Evolutionary conservation across 2,329 filamentous ascomycete genomes (phyloP).

Genomic region (Magnaporthales sp.): DNA sequence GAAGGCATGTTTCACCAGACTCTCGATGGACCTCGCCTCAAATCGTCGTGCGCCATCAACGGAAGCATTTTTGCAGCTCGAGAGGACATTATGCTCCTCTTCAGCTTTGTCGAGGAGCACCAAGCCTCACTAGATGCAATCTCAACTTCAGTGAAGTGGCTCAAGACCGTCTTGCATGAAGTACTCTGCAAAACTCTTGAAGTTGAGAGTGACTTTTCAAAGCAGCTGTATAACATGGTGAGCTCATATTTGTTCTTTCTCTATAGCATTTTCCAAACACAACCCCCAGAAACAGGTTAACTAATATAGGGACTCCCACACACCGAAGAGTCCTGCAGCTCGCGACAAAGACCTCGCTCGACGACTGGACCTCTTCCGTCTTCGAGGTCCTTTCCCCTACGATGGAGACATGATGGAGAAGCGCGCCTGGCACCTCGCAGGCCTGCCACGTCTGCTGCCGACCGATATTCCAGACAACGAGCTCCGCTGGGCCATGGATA

Average conservation of each 20-base stretch:
- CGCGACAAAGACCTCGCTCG: neutral
- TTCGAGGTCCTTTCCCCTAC: neutral
- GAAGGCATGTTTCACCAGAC: no score
- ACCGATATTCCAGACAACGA: slow-evolving; percentile 13
- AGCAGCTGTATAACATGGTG: neutral
- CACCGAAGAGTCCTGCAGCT: neutral
- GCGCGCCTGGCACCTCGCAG: neutral
- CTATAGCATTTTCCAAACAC: no score
- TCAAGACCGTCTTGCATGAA: neutral
- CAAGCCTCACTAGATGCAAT: neutral
- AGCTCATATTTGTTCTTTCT: neutral
- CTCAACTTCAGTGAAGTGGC: neutral
- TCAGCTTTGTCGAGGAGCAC: neutral
- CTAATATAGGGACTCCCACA: no score
- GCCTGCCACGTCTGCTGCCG: neutral
- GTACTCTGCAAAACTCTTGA: neutral
- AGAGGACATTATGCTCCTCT: neutral
- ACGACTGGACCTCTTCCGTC: neutral
- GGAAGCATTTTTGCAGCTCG: neutral
- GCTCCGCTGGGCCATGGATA: slow-evolving; percentile 22
- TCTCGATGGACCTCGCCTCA: no score
- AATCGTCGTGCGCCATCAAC: neutral
- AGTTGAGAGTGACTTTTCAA: neutral
- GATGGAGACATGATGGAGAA: neutral
- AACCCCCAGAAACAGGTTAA: no score